Percentiles rank a stretch among this genome's conserved stretches.
phyloP scores from a whole-genome alignment of 2,329 filamentous ascomycete species.

The Akanthomyces dipterigenus region DNA sequence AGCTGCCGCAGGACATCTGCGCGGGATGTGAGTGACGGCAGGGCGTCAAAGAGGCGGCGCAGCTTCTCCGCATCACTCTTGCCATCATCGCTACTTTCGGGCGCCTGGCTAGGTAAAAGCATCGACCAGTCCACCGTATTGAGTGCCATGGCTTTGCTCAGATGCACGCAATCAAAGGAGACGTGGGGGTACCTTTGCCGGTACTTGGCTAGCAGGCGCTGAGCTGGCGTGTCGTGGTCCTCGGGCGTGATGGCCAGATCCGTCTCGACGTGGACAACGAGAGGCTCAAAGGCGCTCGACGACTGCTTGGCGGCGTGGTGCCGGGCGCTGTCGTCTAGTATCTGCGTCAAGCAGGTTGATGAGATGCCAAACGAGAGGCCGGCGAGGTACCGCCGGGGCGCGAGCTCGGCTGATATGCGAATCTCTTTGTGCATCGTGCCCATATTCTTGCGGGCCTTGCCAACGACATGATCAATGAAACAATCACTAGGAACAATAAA shows the following conservation, averaged over 20 bases:
- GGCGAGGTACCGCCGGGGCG: slow-evolving; percentile 52
- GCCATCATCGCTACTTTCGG: slow-evolving; percentile 23
- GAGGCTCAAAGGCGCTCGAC: slow-evolving; percentile 60
- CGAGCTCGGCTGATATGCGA: slow-evolving; percentile 27
- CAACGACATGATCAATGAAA: slow-evolving; percentile 69
- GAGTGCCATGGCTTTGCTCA: slow-evolving; percentile 55
- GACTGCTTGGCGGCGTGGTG: slow-evolving; percentile 59
- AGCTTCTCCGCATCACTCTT: slow-evolving; percentile 37
- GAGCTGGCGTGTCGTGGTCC: slow-evolving; percentile 25
- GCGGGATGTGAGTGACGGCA: slow-evolving; percentile 68
- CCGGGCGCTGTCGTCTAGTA: slow-evolving; percentile 64
- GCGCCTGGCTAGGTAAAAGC: slow-evolving; percentile 23
- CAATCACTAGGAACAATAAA: slow-evolving; percentile 41
- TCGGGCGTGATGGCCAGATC: slow-evolving; percentile 21
- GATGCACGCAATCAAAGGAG: slow-evolving; percentile 52
- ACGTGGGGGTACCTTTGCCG: slow-evolving; percentile 59
- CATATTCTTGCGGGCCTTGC: slow-evolving; percentile 72
- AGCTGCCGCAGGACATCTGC: slow-evolving; percentile 68
- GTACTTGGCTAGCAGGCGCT: slow-evolving; percentile 44
- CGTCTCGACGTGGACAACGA: slow-evolving; percentile 50
- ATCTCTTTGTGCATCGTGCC: slow-evolving; percentile 44
- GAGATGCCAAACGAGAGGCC: slow-evolving; percentile 79
- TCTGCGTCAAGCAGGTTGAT: slow-evolving; percentile 68
- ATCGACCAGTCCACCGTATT: slow-evolving; percentile 47
- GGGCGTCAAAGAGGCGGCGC: slow-evolving; percentile 46